Base-by-base conservation (phyloP, 495 filamentous ascomycete species). In the Trichocladium uniseriatum region DNA sequence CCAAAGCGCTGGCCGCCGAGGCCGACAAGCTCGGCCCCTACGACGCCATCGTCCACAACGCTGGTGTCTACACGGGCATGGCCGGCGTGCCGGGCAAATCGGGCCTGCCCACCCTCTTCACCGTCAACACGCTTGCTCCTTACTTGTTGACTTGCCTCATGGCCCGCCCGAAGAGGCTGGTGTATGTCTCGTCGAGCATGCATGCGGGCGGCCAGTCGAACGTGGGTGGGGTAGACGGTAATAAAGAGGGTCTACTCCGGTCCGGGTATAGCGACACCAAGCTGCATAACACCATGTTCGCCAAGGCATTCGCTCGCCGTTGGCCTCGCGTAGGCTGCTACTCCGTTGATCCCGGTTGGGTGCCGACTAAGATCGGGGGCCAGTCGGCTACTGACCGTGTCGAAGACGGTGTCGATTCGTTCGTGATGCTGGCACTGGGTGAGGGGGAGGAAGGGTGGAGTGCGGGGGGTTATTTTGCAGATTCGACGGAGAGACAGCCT, bases 361-460 rank as follows among this genome's bases (percentile, higher is more conserved):
- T 83, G 38, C 57, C 71, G 37, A 81, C 77, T 0, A 80, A 79
- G 64, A 78, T 80, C 72, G 76, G 78, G 4, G 77, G 77, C 1
- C 40, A 34, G 21, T 59, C 57, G 50, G 78, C 77, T 0, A 64
- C 73, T 1, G 73, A 68, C 0, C 57, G 66, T 7, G 50, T 72
- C 42, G 57, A 66, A 22, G 67, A 69, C 45, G 66, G 69, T 5
- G 62, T 72, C 8, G 65, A 69, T 21, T 66, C 68, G 1, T 68
- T 75, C 53, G 69, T 70, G 6, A 64, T 72, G 41, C 68, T 72
- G 37, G 72, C 70, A 0, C 60, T 66, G 46, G 74, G 71, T 0
- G 43, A 69, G 2, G 60, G 62, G 6, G 34, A 55, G n/a, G 52
- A 59, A 0, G 42, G 54, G 6, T 56, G 53, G 6, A 47, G 56